Evolutionary conservation across 2,329 filamentous ascomycete genomes (phyloP), one percentile per base, ranked within the genome.

Genomic region (Epichloe amarillans): DNA sequence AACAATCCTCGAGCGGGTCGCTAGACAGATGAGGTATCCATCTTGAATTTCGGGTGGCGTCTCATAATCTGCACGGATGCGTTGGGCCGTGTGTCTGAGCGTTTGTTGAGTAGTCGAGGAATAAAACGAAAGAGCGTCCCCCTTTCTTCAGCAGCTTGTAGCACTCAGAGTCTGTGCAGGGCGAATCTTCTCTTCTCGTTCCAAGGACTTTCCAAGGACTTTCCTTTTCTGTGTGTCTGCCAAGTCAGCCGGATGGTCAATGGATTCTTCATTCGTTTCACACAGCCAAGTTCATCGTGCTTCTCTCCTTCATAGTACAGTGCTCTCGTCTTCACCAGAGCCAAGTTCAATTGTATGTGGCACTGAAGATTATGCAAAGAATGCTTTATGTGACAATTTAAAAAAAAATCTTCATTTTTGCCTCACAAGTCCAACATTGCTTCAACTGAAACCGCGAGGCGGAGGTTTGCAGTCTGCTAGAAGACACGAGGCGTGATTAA

Each of bases 21-120:
- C 4, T 38, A 10, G 7, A 41, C n/a, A 41, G 21, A 19, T 21
- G 8, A 40, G 15, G 39, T 10, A 21, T 23, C 19, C 6, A 41
- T 41, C 39, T 19, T 41, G 39, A 17, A 5, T 17, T 12, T 19
- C 12, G 8, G 6, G 42, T 49, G 40, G 47, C 30, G 47, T 39
- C 45, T 49, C 33, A 39, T 15, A 23, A 37, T 49, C 19, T 19
- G 47, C 47, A 44, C 47, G 47, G 40, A 49, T 49, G 7, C 11
- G 26, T 10, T 39, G 8, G 35, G 14, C 17, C 1, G 5, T 26
- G 23, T 26, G 26, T 10, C 21, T 26, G 36, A 38, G 46, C 46
- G 35, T 40, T 5, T 35, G 21, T 30, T 33, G 17, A 33, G 11
- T 21, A 33, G 11, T 21, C 17, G 21, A 12, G 19, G 4, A 17